phyloP scores from a whole-genome alignment of 129 eudicot genomes.

The Calendula officinalis region DNA sequence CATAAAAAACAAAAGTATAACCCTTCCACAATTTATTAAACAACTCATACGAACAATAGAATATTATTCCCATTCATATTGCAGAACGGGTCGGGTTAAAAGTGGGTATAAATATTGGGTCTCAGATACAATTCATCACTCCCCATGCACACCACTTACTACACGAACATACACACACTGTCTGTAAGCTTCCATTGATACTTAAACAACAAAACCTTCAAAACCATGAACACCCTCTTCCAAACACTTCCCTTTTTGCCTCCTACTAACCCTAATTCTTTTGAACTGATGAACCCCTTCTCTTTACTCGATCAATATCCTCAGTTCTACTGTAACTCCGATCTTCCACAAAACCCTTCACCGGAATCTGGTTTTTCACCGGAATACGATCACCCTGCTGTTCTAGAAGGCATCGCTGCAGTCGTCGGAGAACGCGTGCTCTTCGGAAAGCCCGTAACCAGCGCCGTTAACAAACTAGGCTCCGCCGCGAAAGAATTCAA shows the following conservation, averaged over 20 bases:
- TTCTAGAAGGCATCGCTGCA: constrained; percentile 87
- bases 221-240: constrained; percentile 37
- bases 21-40: no score
- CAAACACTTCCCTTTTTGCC: constrained; percentile 22
- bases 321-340: neutral
- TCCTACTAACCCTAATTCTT: constrained; percentile 14
- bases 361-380: constrained; percentile 15
- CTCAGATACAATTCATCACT: constrained; percentile 9
- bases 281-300: constrained; percentile 18
- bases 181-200: constrained; percentile 19
- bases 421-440: constrained; percentile 64
- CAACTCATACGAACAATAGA: neutral
- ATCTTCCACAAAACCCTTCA: constrained; percentile 3
- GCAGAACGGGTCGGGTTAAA: constrained; percentile 25
- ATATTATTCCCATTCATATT: neutral
- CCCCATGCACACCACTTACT: constrained; percentile 35
- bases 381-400: constrained; percentile 28
- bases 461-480: neutral
- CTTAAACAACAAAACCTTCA: constrained; percentile 7
- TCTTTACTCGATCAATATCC: constrained; percentile 19
- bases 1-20: no score
- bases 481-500: neutral
- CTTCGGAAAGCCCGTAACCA: constrained; percentile 20
- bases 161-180: constrained; percentile 2
- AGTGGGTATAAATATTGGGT: constrained; percentile 29